Base-by-base conservation (phyloP, 2,329 filamentous ascomycete species). In the Macroventuria anomochaeta region DNA sequence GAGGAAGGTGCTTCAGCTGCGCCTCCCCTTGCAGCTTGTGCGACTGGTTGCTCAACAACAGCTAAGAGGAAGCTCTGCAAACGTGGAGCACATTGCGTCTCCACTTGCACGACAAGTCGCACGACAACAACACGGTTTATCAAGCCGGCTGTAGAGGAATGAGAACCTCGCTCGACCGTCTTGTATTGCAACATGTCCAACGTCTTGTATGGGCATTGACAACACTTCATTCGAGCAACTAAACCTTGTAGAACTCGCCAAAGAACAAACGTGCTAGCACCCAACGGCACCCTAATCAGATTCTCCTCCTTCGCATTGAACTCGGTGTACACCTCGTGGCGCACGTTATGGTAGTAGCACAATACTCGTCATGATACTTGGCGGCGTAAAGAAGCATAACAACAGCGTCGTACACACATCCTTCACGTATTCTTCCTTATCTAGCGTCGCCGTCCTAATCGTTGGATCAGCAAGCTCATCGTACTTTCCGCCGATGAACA, bases 401-500 rank as follows among this genome's bases (percentile, higher is more conserved):
- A 50, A 59, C 20, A 64, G 43, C 33, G 60, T 64, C 20, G 65
- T 61, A 34, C 54, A 58, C 48, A 74, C 31, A 62, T 71, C 69
- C 21, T 72, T 61, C 15, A 68, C 69, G 34, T 69, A 69, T 3
- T 63, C 43, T 7, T 63, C 55, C 20, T 67, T 65, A 25, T 77
- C 69, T 21, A 71, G 59, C 12, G 59, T 65, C 6, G 64, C 62
- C n/a, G 66, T 59, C 17, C 57, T 55, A 7, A 63, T 46, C 12
- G 46, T 59, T 12, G 74, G 72, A 42, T 74, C 69, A 11, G 72
- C 64, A 5, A 74, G 65, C 60, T 78, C 75, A 28, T 72, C 62
- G 51, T 76, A 76, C 63, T 80, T 79, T 55, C 80, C 76, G 1
- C 76, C 78, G 0, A 80, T 67, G 59, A 75, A 80, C 41, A 75